Evolutionary conservation across 164 flowering plant genomes (phyloP), one percentile per base, ranked within the genome.

Genomic region (Liquidambar formosana): DNA sequence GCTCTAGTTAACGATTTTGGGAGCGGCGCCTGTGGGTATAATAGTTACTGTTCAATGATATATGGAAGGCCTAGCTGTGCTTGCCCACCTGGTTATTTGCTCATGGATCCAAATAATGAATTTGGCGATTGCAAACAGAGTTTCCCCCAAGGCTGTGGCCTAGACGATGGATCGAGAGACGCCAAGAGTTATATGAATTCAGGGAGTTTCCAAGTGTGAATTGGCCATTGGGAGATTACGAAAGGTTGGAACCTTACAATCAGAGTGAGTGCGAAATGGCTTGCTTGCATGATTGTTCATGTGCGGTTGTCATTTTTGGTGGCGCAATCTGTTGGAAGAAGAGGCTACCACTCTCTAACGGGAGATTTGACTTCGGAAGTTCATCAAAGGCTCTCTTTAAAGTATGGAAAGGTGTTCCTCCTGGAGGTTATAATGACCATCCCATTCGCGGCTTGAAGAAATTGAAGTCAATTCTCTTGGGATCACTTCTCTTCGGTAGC

Each of bases 311-410:
- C 21, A 4, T 53, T 12, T 2, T 2, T 8, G 25, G 19, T 0
- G 10, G 3, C n/a, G n/a, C n/a, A n/a, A n/a, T n/a, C 10, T 65
- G 68, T 16, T 41, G n/a, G 47, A 65, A 65, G 48, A 65, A 33
- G 47, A 52, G 19, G 6, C 10, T 65, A 9, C 68, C 68, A 4
- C 49, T 65, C 9, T 18, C 68, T 18, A 65, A 65, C 21, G 68
- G 68, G 5, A 22, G 46, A n/a, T 5, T 33, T n/a, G n/a, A n/a
- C 25, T n/a, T 10, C 21, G 15, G 11, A 0, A 3, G 28, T 16
- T 61, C n/a, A 0, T 10, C 46, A 14, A 71, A 45, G 44, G 74
- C 74, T 18, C 41, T 75, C 18, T 0, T 75, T 8, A 75, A 75
- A 26, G 15, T 66, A 23, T 28, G 49, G 5, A 66, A 66, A 23